Evolutionary conservation across 2,329 filamentous ascomycete genomes (phyloP).

Genomic region (Fusarium foetens): DNA sequence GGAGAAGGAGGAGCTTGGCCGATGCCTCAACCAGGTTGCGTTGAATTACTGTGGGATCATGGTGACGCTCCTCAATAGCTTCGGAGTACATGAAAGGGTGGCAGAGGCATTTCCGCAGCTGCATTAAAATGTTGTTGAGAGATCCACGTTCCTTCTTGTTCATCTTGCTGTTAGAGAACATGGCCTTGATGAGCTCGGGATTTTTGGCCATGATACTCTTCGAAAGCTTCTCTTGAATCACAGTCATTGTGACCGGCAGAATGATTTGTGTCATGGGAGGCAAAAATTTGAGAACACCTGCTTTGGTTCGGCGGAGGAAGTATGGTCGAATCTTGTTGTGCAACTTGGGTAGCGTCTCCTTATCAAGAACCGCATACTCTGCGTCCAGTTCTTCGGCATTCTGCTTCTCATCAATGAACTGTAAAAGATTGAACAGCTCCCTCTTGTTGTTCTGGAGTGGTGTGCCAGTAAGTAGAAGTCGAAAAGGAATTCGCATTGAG

Average conservation of each 20-base stretch:
- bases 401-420: constrained; percentile 81
- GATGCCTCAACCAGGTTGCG: constrained; percentile 91
- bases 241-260: constrained; percentile 92
- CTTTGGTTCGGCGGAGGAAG: constrained; percentile 82
- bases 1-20: constrained; percentile 84
- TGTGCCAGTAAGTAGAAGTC: constrained; percentile 88
- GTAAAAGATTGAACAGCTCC: constrained; percentile 95
- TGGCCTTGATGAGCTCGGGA: constrained; percentile 85
- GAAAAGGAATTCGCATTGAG: constrained; percentile 81
- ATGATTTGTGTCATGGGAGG: constrained; percentile 96
- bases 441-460: constrained; percentile 95
- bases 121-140: constrained; percentile 94
- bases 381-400: constrained; percentile 79
- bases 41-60: constrained; percentile 70
- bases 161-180: constrained; percentile 77
- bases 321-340: constrained; percentile 84
- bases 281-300: constrained; percentile 88
- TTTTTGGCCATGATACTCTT: constrained; percentile 94
- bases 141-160: constrained; percentile 79
- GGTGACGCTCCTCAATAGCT: constrained; percentile 84
- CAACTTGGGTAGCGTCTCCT: constrained; percentile 81
- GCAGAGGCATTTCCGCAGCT: constrained; percentile 92
- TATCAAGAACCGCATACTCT: constrained; percentile 80
- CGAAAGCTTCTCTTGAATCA: constrained; percentile 92
- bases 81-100: constrained; percentile 96